Percentiles rank a stretch among this genome's conserved stretches.
Evolutionary conservation across 2,329 filamentous ascomycete species (phyloP).

Genomic region (Diaporthe vexans): DNA sequence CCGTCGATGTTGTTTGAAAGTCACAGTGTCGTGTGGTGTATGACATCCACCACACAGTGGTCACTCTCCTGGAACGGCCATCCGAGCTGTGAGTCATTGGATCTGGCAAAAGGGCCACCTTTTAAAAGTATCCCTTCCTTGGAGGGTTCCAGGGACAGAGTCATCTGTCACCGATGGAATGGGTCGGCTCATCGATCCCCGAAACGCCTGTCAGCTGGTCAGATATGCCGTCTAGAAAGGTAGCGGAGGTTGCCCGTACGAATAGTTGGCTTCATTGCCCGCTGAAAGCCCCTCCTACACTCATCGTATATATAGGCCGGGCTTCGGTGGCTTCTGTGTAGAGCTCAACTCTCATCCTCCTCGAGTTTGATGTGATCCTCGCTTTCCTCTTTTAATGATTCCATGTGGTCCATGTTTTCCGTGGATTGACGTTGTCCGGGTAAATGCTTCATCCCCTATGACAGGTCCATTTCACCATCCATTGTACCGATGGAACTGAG

Average conservation of each 20-base stretch:
- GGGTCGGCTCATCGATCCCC: background rate
- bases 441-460: constrained; percentile 36
- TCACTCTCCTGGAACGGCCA: no score
- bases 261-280: background rate
- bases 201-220: background rate
- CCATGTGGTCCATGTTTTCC: background rate
- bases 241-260: background rate
- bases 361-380: background rate
- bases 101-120: background rate
- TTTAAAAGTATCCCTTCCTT: background rate
- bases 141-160: background rate
- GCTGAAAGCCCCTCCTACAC: background rate
- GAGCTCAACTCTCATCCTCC: background rate
- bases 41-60: background rate
- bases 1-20: background rate
- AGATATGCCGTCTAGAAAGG: background rate
- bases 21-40: background rate
- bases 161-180: background rate
- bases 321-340: no score
- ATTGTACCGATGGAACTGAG: constrained; percentile 68
- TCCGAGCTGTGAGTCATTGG: background rate
- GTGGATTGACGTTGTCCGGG: background rate
- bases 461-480: constrained; percentile 63
- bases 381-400: background rate
- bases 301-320: background rate